phyloP scores from a whole-genome alignment of 73 alveolate species.

The Diophrys appendiculata region DNA sequence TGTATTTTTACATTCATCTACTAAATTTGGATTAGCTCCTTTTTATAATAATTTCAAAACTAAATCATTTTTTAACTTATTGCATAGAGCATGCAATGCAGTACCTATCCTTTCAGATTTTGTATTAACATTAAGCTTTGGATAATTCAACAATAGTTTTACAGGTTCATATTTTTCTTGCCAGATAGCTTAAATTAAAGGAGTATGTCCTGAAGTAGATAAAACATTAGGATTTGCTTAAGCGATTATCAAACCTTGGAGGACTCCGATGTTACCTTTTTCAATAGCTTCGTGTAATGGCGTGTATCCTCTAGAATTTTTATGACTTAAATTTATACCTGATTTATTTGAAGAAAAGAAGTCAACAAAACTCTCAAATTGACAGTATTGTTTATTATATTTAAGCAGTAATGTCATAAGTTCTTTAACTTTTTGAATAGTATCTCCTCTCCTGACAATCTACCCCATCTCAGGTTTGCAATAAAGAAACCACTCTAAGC shows the following conservation, averaged over 20 bases:
- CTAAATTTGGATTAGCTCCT: neutral
- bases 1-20: neutral
- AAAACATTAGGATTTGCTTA: neutral
- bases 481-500: neutral
- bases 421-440: neutral
- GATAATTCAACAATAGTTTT: neutral
- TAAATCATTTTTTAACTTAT: neutral
- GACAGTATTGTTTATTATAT: neutral
- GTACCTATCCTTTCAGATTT: neutral
- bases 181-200: neutral
- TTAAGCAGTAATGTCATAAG: neutral
- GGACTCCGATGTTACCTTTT: neutral
- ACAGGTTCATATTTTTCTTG: neutral
- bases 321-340: neutral
- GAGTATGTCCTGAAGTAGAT: neutral
- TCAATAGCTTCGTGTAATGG: neutral
- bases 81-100: neutral
- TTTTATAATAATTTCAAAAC: neutral
- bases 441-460: neutral
- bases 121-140: neutral
- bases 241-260: neutral
- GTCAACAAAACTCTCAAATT: neutral
- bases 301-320: neutral
- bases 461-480: neutral
- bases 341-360: neutral